phyloP scores from a whole-genome alignment of 176 grass and related monocot species.

The Aechmea fasciata region DNA sequence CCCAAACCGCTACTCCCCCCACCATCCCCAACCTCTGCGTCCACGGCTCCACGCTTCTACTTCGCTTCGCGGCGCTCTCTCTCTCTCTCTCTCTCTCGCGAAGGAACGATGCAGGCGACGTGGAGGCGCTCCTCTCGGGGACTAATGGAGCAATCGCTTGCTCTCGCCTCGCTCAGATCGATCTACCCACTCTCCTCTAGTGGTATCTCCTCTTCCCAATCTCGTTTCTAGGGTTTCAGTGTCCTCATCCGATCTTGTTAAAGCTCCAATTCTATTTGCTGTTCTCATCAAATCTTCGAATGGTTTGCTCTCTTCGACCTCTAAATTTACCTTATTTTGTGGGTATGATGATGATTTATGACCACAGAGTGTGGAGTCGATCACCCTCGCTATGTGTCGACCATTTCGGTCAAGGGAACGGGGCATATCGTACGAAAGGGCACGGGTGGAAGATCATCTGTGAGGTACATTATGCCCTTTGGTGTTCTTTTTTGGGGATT shows the following conservation, averaged over 20 bases:
- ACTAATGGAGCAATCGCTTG: slow-evolving; percentile 24
- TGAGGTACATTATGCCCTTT: slow-evolving; percentile 42
- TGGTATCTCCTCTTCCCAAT: slow-evolving; percentile 12
- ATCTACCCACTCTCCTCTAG: slow-evolving; percentile 6
- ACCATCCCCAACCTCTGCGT: not conserved
- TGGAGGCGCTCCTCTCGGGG: slow-evolving; percentile 20
- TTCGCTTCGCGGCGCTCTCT: not conserved
- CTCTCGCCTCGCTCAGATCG: slow-evolving; percentile 20
- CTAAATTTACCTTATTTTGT: not conserved
- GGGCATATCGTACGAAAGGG: slow-evolving; percentile 83
- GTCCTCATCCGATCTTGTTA: not conserved
- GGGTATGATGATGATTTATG: not conserved
- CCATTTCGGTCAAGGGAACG: slow-evolving; percentile 53
- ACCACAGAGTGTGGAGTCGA: slow-evolving; percentile 22
- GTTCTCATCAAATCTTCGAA: not conserved
- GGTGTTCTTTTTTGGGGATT: not conserved
- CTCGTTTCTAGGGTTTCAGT: not conserved
- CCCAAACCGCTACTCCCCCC: too few species aligned
- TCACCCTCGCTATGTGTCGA: slow-evolving; percentile 41
- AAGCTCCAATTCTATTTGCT: not conserved
- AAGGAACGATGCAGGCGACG: slow-evolving; percentile 23
- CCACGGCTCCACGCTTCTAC: not conserved
- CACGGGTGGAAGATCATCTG: slow-evolving; percentile 79
- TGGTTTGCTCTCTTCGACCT: not conserved
- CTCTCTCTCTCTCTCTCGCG: not conserved